Conservation (phyloP, 2,329 filamentous ascomycete genomes). For the Chrysosporium keratinophilum region DNA sequence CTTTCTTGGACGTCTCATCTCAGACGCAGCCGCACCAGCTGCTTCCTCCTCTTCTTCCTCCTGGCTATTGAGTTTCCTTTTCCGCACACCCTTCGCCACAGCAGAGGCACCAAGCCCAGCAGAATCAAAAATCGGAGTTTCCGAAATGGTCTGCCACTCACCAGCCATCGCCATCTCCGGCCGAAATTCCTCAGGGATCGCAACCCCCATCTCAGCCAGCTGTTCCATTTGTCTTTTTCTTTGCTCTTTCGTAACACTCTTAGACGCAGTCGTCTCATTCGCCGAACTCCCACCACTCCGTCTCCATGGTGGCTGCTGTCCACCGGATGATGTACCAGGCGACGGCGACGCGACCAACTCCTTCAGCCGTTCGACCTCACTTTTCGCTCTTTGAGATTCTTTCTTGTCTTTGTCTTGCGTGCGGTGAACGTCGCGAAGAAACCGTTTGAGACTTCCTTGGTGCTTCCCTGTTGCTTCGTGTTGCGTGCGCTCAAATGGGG, state of each 20-base stretch:
- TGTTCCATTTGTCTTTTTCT: conserved; percentile 78
- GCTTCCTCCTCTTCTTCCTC: conserved; percentile 38
- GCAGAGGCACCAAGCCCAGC: conserved; percentile 35
- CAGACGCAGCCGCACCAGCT: conserved; percentile 22
- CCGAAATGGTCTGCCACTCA: conserved; percentile 67
- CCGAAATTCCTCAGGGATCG: conserved; percentile 67
- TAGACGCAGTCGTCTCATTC: conserved; percentile 15
- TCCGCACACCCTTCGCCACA: conserved; percentile 36
- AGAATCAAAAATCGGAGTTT: conserved; percentile 26
- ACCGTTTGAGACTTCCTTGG: conserved; percentile 76
- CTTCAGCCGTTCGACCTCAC: conserved; percentile 77
- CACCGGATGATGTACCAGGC: conserved; percentile 7
- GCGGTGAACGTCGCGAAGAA: conserved; percentile 78
- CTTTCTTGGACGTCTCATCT: conserved; percentile 21
- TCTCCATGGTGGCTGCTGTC: conserved; percentile 23
- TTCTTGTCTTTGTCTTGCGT: conserved; percentile 69
- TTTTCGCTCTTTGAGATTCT: conserved; percentile 70
- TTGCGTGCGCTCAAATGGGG: conserved; percentile 75
- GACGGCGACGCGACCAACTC: conserved; percentile 51
- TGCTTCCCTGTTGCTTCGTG: conserved; percentile 81
- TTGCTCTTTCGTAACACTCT: conserved; percentile 50
- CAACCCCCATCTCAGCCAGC: conserved; percentile 75
- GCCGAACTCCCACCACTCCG: conserved; percentile 21
- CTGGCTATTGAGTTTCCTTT: conserved; percentile 36
- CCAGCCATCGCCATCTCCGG: conserved; percentile 77